Percentiles rank a stretch among this genome's conserved stretches.
These are phyloP conservation scores for Senna siamea DNA, from an alignment of 306 rosid species.

Conservation along the genomic window DNA sequence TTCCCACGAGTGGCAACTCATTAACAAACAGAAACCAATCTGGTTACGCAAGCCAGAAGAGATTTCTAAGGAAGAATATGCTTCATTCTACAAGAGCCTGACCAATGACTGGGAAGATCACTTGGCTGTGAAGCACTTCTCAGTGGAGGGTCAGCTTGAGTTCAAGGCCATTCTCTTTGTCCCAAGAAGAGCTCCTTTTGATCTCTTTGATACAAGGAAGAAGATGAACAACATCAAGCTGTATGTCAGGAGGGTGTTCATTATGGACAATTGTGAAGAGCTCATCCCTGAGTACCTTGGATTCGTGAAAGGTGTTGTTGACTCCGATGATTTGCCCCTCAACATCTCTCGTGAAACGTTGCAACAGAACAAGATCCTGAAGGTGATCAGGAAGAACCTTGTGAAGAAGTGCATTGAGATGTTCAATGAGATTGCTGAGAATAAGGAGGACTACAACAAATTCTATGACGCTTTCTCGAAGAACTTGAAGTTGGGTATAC, in stretches of 20 bases:
- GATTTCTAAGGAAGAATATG: slow-evolving; percentile 62
- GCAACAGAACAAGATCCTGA: slow-evolving; percentile 69
- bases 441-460: slow-evolving; percentile 58
- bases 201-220: slow-evolving; percentile 60
- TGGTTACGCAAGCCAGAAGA: slow-evolving; percentile 73
- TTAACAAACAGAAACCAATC: slow-evolving; percentile 71
- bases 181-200: slow-evolving; percentile 67
- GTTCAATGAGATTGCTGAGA: slow-evolving; percentile 71
- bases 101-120: slow-evolving; percentile 76
- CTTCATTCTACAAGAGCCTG: slow-evolving; percentile 68
- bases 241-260: slow-evolving; percentile 68
- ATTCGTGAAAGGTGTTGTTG: slow-evolving; percentile 67
- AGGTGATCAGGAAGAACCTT: slow-evolving; percentile 67
- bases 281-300: slow-evolving; percentile 70
- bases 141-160: slow-evolving; percentile 73
- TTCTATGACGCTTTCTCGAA: slow-evolving; percentile 67
- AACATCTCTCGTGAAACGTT: slow-evolving; percentile 68
- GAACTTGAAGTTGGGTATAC: slow-evolving; percentile 66
- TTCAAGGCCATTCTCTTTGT: slow-evolving; percentile 67
- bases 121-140: slow-evolving; percentile 67
- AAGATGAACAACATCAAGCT: slow-evolving; percentile 72
- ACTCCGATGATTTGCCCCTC: slow-evolving; percentile 67
- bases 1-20: slow-evolving; percentile 67
- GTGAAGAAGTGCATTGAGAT: slow-evolving; percentile 74
- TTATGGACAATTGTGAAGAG: slow-evolving; percentile 73